Conservation (phyloP, 441 rosid species). For the Syzygium syzygioides region DNA sequence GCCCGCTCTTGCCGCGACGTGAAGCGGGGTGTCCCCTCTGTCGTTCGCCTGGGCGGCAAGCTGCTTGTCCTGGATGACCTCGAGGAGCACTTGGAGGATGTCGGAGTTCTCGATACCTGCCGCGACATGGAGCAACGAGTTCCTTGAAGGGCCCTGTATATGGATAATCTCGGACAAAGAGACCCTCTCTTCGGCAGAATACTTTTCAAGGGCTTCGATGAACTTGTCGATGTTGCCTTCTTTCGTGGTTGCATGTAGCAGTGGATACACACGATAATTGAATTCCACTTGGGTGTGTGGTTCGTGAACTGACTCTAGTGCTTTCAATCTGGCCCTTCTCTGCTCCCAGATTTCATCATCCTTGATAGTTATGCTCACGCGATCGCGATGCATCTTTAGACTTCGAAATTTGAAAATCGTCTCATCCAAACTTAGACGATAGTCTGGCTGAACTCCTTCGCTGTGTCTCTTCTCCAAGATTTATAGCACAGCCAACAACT, state of each 20-base stretch:
- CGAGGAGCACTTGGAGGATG: background rate
- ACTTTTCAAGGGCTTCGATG: background rate
- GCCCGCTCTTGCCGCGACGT: background rate
- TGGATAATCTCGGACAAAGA: background rate
- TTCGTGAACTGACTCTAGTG: background rate
- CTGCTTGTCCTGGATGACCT: background rate
- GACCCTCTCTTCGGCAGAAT: background rate
- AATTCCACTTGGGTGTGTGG: background rate
- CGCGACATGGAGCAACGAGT: background rate
- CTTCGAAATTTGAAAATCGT: background rate
- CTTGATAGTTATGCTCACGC: background rate
- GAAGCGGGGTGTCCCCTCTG: background rate
- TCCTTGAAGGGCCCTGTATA: background rate
- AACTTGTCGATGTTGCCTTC: background rate
- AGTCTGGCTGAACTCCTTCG: background rate
- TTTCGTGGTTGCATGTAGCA: background rate
- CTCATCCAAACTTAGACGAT: background rate
- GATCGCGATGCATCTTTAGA: background rate
- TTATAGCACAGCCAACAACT: no score
- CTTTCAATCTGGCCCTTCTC: background rate
- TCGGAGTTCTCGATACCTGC: background rate
- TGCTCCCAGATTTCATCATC: background rate
- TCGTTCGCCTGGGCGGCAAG: background rate
- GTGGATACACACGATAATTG: background rate
- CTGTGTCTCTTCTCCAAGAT: no score